phyloP scores from a whole-genome alignment of 768 basidiomycete species.

The Mycena vitilis region DNA sequence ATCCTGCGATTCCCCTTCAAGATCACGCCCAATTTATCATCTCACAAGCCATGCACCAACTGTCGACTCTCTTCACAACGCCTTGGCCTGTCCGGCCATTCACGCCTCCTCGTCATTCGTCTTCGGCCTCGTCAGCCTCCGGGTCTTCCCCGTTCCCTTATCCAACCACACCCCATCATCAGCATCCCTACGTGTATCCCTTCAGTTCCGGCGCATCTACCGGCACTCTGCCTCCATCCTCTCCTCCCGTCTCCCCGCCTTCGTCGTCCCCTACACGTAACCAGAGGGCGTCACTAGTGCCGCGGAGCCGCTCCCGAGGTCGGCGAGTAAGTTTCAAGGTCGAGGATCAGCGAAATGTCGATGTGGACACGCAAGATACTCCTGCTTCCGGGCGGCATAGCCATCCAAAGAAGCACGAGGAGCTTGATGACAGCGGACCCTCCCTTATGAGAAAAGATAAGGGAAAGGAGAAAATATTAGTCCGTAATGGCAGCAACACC shows the following conservation, averaged over 20 bases:
- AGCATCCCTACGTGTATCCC: constrained; percentile 52
- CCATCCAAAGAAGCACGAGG: background rate
- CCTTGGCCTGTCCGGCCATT: constrained; percentile 40
- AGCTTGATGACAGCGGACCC: background rate
- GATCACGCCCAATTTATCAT: constrained; percentile 57
- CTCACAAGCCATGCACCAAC: constrained; percentile 58
- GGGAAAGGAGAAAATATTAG: constrained; percentile 19
- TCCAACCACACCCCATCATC: constrained; percentile 53
- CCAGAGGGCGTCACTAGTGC: constrained; percentile 53
- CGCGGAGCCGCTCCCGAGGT: constrained; percentile 64
- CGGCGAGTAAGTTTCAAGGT: constrained; percentile 69
- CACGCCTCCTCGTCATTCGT: constrained; percentile 38
- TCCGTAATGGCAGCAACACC: background rate
- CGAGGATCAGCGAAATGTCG: constrained; percentile 37
- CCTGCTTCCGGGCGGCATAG: background rate
- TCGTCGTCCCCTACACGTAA: constrained; percentile 49
- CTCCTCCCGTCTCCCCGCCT: constrained; percentile 59
- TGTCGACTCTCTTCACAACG: constrained; percentile 46
- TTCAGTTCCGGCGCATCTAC: constrained; percentile 59
- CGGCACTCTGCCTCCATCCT: constrained; percentile 64
- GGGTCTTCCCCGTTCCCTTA: constrained; percentile 35
- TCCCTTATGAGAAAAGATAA: constrained; percentile 18
- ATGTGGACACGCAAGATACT: background rate
- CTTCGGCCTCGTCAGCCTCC: constrained; percentile 32
- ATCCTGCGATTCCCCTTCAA: constrained; percentile 47